Evolutionary conservation across 2,329 filamentous ascomycete genomes (phyloP).

Genomic region (Balansia obtecta): DNA sequence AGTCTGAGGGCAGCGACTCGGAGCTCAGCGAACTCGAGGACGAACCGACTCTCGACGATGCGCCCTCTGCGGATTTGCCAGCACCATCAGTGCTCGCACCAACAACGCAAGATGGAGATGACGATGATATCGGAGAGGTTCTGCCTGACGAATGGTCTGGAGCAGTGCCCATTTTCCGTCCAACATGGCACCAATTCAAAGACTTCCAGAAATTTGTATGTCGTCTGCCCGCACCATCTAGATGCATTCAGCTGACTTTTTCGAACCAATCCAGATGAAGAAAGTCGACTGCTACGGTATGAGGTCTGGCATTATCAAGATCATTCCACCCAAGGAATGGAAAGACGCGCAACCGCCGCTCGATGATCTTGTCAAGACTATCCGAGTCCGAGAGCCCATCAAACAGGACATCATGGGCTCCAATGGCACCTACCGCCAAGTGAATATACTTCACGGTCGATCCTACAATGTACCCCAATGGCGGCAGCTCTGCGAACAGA

Average conservation of each 20-base stretch:
- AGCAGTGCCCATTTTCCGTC: conserved; percentile 85
- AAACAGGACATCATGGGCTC: conserved; percentile 97
- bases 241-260: conserved; percentile 15
- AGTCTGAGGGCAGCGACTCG: conserved; percentile 49
- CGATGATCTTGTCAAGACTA: conserved; percentile 77
- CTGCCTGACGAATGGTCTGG: conserved; percentile 84
- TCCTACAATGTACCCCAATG: conserved; percentile 96
- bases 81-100: conserved; percentile 15
- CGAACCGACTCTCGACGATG: conserved; percentile 29
- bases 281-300: conserved; percentile 91
- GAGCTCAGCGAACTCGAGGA: conserved; percentile 55
- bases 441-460: conserved; percentile 91
- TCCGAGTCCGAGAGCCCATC: conserved; percentile 92
- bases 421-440: conserved; percentile 89
- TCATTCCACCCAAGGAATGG: conserved; percentile 91
- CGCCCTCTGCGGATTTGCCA: conserved; percentile 11
- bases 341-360: conserved; percentile 66
- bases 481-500: conserved; percentile 86
- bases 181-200: conserved; percentile 87
- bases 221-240: conserved; percentile 9
- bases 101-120: conserved; percentile 14
- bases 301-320: conserved; percentile 93
- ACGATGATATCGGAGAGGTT: conserved; percentile 63
- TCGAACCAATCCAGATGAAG: conserved; percentile 42
- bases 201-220: conserved; percentile 85